These are phyloP conservation scores for Globisporangium apiculatum DNA, from an alignment of 352 stramenopile genomes.

Conservation along the genomic window DNA sequence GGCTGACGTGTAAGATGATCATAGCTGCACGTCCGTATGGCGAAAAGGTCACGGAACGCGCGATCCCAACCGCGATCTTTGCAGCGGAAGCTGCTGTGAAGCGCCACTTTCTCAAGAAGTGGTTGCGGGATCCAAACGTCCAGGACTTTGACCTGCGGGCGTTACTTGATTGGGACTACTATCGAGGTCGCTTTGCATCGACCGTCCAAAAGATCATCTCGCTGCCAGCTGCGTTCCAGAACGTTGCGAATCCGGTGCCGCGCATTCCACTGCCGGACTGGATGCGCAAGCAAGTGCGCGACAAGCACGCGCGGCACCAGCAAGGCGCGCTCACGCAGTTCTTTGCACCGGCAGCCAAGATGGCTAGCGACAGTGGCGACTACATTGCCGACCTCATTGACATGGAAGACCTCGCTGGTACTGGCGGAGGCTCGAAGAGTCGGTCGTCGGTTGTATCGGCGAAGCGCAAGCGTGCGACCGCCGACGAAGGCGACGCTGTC, in stretches of 20 bases:
- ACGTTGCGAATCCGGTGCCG: constrained; percentile 95
- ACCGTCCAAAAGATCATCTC: constrained; percentile 99
- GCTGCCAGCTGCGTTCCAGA: constrained; percentile 97
- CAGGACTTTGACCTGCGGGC: constrained; percentile 91
- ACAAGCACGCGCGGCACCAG: constrained; percentile 78
- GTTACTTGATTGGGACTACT: constrained; percentile 99
- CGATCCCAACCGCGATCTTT: constrained; percentile 98
- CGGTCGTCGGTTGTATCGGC: constrained; percentile 6
- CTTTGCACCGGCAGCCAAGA: constrained; percentile 61
- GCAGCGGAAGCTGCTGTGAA: constrained; percentile 92
- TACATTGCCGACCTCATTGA: constrained; percentile 64
- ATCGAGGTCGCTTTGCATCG: constrained; percentile 75
- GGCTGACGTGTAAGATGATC: constrained; percentile 98
- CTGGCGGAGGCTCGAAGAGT: constrained; percentile 14
- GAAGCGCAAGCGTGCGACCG: constrained; percentile 12
- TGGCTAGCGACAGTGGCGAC: constrained; percentile 23
- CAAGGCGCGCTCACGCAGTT: constrained; percentile 88
- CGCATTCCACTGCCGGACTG: constrained; percentile 95
- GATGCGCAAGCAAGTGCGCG: constrained; percentile 91
- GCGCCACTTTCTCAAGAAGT: constrained; percentile 97
- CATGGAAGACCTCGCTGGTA: constrained; percentile 43
- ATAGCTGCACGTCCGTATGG: constrained; percentile 90
- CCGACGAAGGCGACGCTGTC: not conserved
- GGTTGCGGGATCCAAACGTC: constrained; percentile 90
- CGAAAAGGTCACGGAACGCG: constrained; percentile 96